These are phyloP conservation scores for Naegleria lovaniensis DNA, from an alignment of 208 protist species.

Conservation along the genomic window DNA sequence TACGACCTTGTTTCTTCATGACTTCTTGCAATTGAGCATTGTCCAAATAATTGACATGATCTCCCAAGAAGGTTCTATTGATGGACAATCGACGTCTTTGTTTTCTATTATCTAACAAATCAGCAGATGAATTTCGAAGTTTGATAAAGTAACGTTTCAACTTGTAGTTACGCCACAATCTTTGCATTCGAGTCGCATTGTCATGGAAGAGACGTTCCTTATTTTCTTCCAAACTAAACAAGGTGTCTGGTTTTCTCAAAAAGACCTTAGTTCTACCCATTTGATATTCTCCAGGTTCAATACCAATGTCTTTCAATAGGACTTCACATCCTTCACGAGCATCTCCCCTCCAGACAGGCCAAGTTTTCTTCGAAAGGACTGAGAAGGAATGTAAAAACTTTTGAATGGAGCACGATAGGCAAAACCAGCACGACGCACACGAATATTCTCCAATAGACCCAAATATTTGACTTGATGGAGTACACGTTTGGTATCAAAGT, in stretches of 20 bases:
- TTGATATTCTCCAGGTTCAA: constrained; percentile 51
- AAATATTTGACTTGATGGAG: constrained; percentile 88
- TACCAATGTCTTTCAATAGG: constrained; percentile 19
- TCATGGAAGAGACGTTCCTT: constrained; percentile 68
- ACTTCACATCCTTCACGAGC: constrained; percentile 23
- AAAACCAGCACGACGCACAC: constrained; percentile 80
- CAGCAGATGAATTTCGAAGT: background rate
- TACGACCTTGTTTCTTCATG: background rate
- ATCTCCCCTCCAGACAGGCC: constrained; percentile 30
- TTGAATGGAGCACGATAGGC: constrained; percentile 82
- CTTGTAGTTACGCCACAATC: constrained; percentile 63
- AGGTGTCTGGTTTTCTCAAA: constrained; percentile 77
- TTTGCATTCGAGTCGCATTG: constrained; percentile 72
- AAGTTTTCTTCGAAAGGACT: constrained; percentile 27
- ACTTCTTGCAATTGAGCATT: constrained; percentile 20
- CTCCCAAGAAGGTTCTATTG: background rate
- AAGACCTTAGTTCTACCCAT: constrained; percentile 87
- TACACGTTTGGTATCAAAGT: constrained; percentile 71
- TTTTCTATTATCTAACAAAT: background rate
- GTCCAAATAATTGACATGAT: background rate
- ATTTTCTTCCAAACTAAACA: constrained; percentile 73
- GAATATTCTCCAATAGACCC: constrained; percentile 83
- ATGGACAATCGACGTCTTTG: background rate
- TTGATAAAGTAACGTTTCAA: constrained; percentile 52
- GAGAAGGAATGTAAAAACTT: constrained; percentile 78